These are phyloP conservation scores for Lipomyces spencermartinsiae DNA, from an alignment of 805 yeast species.

Conservation along the genomic window DNA sequence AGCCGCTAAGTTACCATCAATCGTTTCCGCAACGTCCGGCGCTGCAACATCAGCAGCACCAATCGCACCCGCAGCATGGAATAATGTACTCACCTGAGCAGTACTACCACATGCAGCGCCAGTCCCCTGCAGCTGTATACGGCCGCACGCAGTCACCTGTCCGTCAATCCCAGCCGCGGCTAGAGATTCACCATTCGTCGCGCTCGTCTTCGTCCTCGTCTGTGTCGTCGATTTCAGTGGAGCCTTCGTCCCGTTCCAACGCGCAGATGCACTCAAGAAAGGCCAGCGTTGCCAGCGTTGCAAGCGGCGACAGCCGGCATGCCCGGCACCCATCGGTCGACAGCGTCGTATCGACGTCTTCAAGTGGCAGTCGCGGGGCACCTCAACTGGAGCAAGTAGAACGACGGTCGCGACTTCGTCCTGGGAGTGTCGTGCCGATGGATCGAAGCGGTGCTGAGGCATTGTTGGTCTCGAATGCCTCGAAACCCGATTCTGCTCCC, in stretches of 20 bases:
- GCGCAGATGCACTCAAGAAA: background rate
- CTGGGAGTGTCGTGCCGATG: background rate
- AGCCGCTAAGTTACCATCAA: background rate
- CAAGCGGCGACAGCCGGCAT: conserved; percentile 6
- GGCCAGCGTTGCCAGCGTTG: background rate
- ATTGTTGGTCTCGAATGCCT: background rate
- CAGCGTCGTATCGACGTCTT: conserved; percentile 17
- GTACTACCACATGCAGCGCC: conserved; percentile 13
- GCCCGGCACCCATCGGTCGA: conserved; percentile 24
- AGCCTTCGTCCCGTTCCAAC: conserved; percentile 3
- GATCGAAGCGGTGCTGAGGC: background rate
- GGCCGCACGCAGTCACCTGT: conserved; percentile 16
- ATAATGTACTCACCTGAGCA: conserved; percentile 8
- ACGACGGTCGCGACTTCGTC: background rate
- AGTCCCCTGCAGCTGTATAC: background rate
- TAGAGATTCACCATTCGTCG: conserved; percentile 8
- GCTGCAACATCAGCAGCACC: background rate
- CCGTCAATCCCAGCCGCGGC: conserved; percentile 9
- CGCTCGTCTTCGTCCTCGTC: conserved; percentile 13
- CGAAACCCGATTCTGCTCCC: background rate
- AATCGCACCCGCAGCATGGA: conserved; percentile 1
- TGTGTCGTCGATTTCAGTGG: background rate
- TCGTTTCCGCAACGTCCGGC: conserved; percentile 4
- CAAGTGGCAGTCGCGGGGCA: background rate
- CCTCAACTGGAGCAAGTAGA: background rate